Base-by-base conservation (phyloP, 2,329 filamentous ascomycete species). In the Dothistroma pini region DNA sequence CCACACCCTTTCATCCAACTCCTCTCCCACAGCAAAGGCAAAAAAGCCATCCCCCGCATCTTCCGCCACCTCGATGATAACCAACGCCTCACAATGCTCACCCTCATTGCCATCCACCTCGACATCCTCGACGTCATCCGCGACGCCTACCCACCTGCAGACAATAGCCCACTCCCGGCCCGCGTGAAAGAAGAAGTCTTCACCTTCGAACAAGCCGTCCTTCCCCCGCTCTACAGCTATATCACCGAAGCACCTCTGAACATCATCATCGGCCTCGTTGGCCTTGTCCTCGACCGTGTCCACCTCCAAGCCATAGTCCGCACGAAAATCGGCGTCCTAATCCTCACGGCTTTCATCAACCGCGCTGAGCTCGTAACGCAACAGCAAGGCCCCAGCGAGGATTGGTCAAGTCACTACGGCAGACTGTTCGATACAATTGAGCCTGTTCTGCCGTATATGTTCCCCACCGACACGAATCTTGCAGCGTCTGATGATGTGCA, bases 1-100 rank as follows among this genome's bases (percentile, higher is more conserved):
- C 81, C 84, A 19, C 95, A 99, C 75, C 95, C 95, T 0, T 99
- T 99, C 77, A 97, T 99, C 68, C 91, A 93, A 52, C 93, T 99
- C 75, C 81, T 99, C 52, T 96, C 93, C 4, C 96, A 95, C 71
- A 86, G 88, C 68, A 99, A 99, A 80, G 95, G 95, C 72, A 97
- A 97, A 80, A 96, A 95, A 79, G 91, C 90, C 1, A 91, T 99
- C 63, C 92, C 92, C 54, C 91, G 95, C 58, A 90, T 97, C 57
- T 97, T 97, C 84, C 89, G 92, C 49, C 91, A 97, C 71, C 90
- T 97, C 56, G 89, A 90, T 65, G 89, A 93, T 64, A 90, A 97
- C 72, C 93, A 97, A 77, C 90, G 93, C 54, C 93, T 95, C 22
- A 97, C 93, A 0, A 91, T 97, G 64, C 82, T 99, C 64, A 99